Evolutionary conservation across 2,329 filamentous ascomycete species (phyloP).

Genomic region (Sporothrix brunneoviolacea): DNA sequence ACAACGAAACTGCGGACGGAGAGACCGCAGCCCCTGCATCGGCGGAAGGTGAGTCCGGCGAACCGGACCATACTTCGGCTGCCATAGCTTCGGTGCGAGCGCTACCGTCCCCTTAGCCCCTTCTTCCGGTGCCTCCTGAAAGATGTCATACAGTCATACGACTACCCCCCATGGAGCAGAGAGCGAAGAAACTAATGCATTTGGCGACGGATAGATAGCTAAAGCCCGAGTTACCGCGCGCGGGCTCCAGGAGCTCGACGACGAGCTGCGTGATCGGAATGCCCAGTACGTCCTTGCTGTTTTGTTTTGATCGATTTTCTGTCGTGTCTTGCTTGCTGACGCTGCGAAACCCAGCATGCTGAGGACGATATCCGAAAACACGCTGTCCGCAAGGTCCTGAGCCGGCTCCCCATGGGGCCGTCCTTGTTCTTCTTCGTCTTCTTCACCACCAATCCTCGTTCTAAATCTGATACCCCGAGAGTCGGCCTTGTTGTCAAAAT

Average conservation of each 20-base stretch:
- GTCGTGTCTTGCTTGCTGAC: neutral
- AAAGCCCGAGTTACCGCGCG: slow-evolving; percentile 24
- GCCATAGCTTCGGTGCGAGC: slow-evolving; percentile 61
- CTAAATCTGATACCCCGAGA: too few species aligned
- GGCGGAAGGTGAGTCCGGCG: slow-evolving; percentile 53
- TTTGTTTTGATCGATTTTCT: neutral
- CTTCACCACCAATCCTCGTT: neutral
- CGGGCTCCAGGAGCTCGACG: slow-evolving; percentile 25
- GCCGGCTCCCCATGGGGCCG: neutral
- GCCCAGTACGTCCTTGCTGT: slow-evolving; percentile 14
- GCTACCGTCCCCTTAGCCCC: slow-evolving; percentile 14
- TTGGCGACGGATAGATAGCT: slow-evolving; percentile 25
- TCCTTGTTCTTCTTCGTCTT: neutral
- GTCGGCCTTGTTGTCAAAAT: too few species aligned
- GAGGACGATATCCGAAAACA: slow-evolving; percentile 12
- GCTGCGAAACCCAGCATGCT: slow-evolving; percentile 9
- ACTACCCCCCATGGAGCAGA: too few species aligned
- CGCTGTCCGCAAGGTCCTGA: slow-evolving; percentile 4
- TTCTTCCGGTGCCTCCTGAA: too few species aligned
- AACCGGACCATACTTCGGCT: slow-evolving; percentile 54
- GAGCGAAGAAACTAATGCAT: too few species aligned
- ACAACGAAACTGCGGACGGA: slow-evolving; percentile 23
- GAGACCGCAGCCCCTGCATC: slow-evolving; percentile 25
- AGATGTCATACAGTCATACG: too few species aligned
- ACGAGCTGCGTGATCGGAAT: slow-evolving; percentile 26